Percentiles rank a stretch among this genome's conserved stretches.
These are phyloP conservation scores for Conringia planisiliqua DNA, from an alignment of 345 rosid species.

Conservation along the genomic window DNA sequence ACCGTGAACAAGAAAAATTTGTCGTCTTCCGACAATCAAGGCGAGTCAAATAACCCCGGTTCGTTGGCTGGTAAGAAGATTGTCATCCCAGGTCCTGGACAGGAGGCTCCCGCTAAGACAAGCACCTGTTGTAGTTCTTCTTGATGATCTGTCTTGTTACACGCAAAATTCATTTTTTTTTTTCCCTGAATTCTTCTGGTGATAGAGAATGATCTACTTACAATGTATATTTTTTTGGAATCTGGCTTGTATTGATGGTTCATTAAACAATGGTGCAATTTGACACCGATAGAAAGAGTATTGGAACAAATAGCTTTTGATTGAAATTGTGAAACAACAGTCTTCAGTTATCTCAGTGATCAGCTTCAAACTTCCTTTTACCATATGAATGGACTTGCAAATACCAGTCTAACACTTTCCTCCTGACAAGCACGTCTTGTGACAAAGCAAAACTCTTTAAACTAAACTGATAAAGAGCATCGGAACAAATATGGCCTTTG, in stretches of 20 bases:
- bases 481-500: background rate
- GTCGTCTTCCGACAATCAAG: slow-evolving; percentile 48
- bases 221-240: slow-evolving; percentile 30
- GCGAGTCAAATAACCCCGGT: slow-evolving; percentile 50
- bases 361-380: background rate
- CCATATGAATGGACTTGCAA: background rate
- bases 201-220: slow-evolving; percentile 21
- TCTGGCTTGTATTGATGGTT: slow-evolving; percentile 17
- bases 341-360: background rate
- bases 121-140: slow-evolving; percentile 54
- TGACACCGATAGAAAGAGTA: slow-evolving; percentile 16
- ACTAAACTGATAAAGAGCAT: background rate
- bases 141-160: slow-evolving; percentile 36
- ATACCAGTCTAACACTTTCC: background rate
- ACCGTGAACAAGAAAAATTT: slow-evolving; percentile 73
- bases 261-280: slow-evolving; percentile 29
- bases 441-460: background rate
- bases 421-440: background rate
- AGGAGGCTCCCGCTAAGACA: slow-evolving; percentile 56
- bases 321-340: slow-evolving; percentile 9
- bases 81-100: slow-evolving; percentile 63
- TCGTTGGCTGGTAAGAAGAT: slow-evolving; percentile 70
- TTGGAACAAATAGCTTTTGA: slow-evolving; percentile 14
- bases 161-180: background rate
- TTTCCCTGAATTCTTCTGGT: background rate